These are phyloP conservation scores for Phytophthora pinifolia DNA, from an alignment of 352 stramenopile genomes.

Conservation along the genomic window DNA sequence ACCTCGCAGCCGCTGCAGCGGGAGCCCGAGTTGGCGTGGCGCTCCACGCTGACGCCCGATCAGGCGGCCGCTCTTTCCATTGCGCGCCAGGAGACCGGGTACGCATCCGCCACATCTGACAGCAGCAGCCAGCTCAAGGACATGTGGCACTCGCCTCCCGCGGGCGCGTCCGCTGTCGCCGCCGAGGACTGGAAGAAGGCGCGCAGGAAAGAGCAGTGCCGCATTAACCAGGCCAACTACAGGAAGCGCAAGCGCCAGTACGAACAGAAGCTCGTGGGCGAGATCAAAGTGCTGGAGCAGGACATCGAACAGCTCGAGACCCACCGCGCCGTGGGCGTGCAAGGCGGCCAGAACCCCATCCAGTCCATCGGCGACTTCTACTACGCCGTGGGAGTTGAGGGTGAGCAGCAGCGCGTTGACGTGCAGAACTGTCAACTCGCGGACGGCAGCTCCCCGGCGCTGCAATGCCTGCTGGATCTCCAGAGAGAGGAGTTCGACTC, in stretches of 20 bases:
- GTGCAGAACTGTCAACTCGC: conserved; percentile 3
- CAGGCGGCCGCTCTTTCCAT: conserved; percentile 25
- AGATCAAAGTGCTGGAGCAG: conserved; percentile 38
- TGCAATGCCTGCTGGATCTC: conserved; percentile 33
- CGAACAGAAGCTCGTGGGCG: conserved; percentile 30
- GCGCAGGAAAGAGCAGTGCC: conserved; percentile 56
- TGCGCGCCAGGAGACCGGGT: conserved; percentile 18
- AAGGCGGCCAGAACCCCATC: conserved; percentile 14
- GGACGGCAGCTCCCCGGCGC: conserved; percentile 25
- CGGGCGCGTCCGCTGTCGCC: background rate
- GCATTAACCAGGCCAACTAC: conserved; percentile 66
- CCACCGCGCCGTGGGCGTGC: background rate
- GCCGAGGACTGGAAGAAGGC: conserved; percentile 42
- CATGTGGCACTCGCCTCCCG: background rate
- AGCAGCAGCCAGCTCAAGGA: conserved; percentile 3
- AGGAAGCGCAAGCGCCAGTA: conserved; percentile 52
- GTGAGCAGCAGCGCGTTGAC: conserved; percentile 5
- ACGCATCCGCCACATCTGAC: background rate
- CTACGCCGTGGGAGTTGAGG: conserved; percentile 23
- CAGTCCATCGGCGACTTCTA: conserved; percentile 37
- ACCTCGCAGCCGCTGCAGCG: background rate
- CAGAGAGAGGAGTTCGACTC: conserved; percentile 45
- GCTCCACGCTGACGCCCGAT: conserved; percentile 19
- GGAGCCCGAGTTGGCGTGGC: conserved; percentile 11
- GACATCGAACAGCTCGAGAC: conserved; percentile 38